phyloP scores from a whole-genome alignment of 2,329 filamentous ascomycete species.

The Aspergillus piperis region DNA sequence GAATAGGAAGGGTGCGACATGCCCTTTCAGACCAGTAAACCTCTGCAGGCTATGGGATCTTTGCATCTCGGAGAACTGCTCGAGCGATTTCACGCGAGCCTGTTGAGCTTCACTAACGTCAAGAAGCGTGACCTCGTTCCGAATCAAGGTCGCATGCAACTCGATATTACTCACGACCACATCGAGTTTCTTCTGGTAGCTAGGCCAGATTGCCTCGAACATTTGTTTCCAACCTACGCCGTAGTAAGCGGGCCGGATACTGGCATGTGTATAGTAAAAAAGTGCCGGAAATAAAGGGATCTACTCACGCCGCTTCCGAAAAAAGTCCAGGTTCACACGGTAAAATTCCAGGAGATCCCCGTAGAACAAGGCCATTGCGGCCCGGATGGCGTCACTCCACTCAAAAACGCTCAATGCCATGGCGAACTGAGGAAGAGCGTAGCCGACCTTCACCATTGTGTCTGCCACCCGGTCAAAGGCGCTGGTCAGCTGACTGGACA shows the following conservation, averaged over 20 bases:
- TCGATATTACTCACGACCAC: slow-evolving; percentile 8
- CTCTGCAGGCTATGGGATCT: slow-evolving; percentile 1
- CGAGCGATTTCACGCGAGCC: slow-evolving; percentile 4
- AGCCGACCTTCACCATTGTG: background rate
- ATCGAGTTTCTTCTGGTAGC: background rate
- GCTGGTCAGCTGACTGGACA: background rate
- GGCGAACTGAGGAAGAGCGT: background rate
- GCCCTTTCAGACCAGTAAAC: background rate
- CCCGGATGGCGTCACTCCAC: background rate
- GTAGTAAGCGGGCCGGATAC: background rate
- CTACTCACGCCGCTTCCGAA: slow-evolving; percentile 27
- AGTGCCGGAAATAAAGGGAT: background rate
- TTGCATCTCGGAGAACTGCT: slow-evolving; percentile 9
- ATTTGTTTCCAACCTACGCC: slow-evolving; percentile 11
- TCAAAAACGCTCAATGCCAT: background rate
- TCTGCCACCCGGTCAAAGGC: background rate
- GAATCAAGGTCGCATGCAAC: slow-evolving; percentile 8
- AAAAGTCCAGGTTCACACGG: slow-evolving; percentile 33
- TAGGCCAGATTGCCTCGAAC: slow-evolving; percentile 11
- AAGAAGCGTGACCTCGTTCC: slow-evolving; percentile 11
- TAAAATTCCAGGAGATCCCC: slow-evolving; percentile 43
- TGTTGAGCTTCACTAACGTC: slow-evolving; percentile 9
- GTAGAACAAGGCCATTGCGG: slow-evolving; percentile 34
- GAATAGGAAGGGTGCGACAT: slow-evolving; percentile 1
- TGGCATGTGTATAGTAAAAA: background rate